A percentile compares a stretch with the other conserved stretches of the same genome.
phyloP scores from a whole-genome alignment of 768 basidiomycete genomes.

The Naganishia friedmannii region DNA sequence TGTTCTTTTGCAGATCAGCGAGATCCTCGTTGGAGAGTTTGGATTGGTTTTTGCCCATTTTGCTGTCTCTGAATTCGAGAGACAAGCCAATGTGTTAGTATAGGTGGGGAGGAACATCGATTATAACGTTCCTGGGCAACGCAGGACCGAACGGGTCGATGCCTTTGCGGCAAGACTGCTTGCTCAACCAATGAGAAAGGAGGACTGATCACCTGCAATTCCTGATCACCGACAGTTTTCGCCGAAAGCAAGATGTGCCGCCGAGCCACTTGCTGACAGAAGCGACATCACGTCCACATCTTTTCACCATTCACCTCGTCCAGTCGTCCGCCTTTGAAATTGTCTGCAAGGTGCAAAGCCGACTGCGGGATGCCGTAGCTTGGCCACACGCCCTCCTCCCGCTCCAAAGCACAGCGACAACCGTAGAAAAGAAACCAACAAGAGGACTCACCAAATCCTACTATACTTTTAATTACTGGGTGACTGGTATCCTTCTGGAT shows the following conservation, averaged over 20 bases:
- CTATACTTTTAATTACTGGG: not conserved
- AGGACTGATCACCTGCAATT: not conserved
- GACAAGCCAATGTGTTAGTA: not conserved
- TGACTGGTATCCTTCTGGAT: not conserved
- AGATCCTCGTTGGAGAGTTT: conserved; percentile 94
- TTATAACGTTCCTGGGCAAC: too few relatives aligned
- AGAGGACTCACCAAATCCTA: not conserved
- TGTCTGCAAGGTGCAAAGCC: too few relatives aligned
- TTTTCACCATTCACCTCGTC: too few relatives aligned
- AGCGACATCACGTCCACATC: too few relatives aligned
- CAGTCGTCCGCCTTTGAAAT: too few relatives aligned
- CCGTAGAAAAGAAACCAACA: not conserved
- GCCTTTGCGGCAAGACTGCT: not conserved
- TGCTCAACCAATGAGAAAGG: not conserved
- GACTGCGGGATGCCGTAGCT: not conserved
- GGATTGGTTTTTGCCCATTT: conserved; percentile 95
- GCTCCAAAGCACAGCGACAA: not conserved
- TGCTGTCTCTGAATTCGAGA: conserved; percentile 32
- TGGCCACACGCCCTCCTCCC: not conserved
- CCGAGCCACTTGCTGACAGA: not conserved
- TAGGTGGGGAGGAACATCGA: too few relatives aligned
- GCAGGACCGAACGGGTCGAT: too few relatives aligned
- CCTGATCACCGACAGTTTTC: not conserved
- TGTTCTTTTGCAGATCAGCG: conserved; percentile 91
- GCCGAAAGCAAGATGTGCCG: not conserved